Percentiles rank a stretch among this genome's conserved stretches.
Conservation (phyloP, 345 rosid species). For the Brassica incana region DNA sequence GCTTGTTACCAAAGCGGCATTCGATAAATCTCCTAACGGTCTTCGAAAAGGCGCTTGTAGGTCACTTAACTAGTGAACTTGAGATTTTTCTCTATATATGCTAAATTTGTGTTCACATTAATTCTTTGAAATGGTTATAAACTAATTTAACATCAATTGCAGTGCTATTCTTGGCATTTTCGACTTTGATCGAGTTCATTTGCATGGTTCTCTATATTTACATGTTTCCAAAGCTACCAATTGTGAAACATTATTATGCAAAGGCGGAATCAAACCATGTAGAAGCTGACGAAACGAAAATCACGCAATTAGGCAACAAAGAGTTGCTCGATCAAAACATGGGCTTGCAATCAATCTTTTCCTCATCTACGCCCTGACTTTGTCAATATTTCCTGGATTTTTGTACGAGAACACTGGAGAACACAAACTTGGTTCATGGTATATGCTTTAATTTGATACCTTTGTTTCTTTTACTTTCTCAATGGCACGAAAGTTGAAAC, state of each 20-base stretch:
- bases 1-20: slow-evolving; percentile 62
- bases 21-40: slow-evolving; percentile 55
- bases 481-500: not conserved
- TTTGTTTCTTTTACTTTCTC: not conserved
- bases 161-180: slow-evolving; percentile 69
- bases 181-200: slow-evolving; percentile 54
- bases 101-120: not conserved
- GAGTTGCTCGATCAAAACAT: slow-evolving; percentile 40
- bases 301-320: slow-evolving; percentile 53
- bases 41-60: slow-evolving; percentile 65
- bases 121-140: not conserved
- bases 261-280: slow-evolving; percentile 51
- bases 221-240: slow-evolving; percentile 61
- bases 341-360: not conserved
- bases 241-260: slow-evolving; percentile 66
- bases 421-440: slow-evolving; percentile 1
- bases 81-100: not conserved
- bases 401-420: not conserved
- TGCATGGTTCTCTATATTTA: slow-evolving; percentile 57
- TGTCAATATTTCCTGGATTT: not conserved
- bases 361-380: not conserved
- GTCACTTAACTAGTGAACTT: not conserved
- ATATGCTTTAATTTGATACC: not conserved
- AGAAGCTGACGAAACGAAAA: slow-evolving; percentile 49
- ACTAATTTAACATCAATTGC: slow-evolving; percentile 4